These are phyloP conservation scores for Eurotiales sp. DNA, from an alignment of 2,329 filamentous ascomycete species.

Conservation along the genomic window DNA sequence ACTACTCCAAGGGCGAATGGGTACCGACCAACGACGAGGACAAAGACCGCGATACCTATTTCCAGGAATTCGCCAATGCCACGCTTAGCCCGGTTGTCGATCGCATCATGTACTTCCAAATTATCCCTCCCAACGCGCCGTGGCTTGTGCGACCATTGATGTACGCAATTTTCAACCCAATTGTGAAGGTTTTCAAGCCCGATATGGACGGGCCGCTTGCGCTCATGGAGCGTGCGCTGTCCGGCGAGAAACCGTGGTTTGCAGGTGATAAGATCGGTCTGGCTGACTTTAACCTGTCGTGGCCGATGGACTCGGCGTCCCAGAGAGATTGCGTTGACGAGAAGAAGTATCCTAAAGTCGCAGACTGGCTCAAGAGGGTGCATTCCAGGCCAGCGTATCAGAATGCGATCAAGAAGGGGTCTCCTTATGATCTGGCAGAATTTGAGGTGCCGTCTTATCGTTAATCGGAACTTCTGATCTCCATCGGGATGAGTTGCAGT, in stretches of 20 bases:
- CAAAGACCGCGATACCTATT: conserved; percentile 20
- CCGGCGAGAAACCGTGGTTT: conserved; percentile 26
- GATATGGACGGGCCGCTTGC: conserved; percentile 19
- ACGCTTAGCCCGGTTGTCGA: conserved; percentile 18
- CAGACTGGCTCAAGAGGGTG: conserved; percentile 29
- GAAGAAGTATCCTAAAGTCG: conserved; percentile 29
- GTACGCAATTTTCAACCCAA: conserved; percentile 18
- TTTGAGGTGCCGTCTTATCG: too few relatives aligned
- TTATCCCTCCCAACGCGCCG: conserved; percentile 18
- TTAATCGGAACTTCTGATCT: too few relatives aligned
- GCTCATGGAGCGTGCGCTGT: conserved; percentile 23
- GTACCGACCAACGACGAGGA: conserved; percentile 18
- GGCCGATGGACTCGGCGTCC: conserved; percentile 30
- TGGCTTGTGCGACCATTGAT: conserved; percentile 21
- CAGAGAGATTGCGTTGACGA: conserved; percentile 28
- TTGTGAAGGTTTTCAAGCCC: conserved; percentile 18
- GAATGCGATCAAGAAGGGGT: conserved; percentile 28
- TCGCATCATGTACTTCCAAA: conserved; percentile 21
- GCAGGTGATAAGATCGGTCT: conserved; percentile 29
- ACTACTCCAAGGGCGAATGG: conserved; percentile 21
- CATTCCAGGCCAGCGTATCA: conserved; percentile 28
- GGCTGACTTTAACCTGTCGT: conserved; percentile 33
- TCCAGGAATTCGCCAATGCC: conserved; percentile 22
- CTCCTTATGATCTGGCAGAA: conserved; percentile 26
- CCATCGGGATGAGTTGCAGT: too few relatives aligned